Conservation (phyloP, 352 stramenopile genomes). For the Pythium aquatile region DNA sequence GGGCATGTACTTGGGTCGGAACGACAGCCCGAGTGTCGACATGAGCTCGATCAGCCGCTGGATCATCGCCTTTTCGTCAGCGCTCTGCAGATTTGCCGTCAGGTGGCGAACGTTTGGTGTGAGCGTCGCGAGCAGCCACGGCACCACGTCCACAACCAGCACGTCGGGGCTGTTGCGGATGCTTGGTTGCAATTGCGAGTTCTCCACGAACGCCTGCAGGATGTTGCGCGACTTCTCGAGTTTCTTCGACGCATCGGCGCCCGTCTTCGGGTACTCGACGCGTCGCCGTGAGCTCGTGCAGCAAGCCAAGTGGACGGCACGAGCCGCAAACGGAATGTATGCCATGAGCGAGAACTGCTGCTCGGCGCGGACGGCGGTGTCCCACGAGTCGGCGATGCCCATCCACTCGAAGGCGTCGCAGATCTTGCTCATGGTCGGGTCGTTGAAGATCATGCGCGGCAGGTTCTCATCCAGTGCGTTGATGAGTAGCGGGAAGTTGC, state of each 20-base stretch:
- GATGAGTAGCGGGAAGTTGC: slow-evolving; percentile 78
- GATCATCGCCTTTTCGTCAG: slow-evolving; percentile 69
- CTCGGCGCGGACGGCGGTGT: slow-evolving; percentile 50
- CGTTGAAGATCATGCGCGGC: slow-evolving; percentile 85
- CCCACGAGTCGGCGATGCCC: slow-evolving; percentile 72
- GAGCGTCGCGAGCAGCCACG: slow-evolving; percentile 65
- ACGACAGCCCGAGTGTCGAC: slow-evolving; percentile 74
- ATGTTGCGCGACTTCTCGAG: slow-evolving; percentile 67
- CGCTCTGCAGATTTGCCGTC: slow-evolving; percentile 53
- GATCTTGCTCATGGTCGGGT: slow-evolving; percentile 87
- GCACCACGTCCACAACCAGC: slow-evolving; percentile 73
- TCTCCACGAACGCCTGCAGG: slow-evolving; percentile 57
- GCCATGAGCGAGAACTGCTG: slow-evolving; percentile 71
- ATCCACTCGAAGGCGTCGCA: slow-evolving; percentile 84
- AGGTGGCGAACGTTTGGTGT: slow-evolving; percentile 61
- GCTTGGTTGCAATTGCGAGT: slow-evolving; percentile 55
- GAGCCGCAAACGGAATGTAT: slow-evolving; percentile 73
- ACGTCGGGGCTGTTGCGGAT: slow-evolving; percentile 56
- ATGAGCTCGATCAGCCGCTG: slow-evolving; percentile 73
- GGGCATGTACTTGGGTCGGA: slow-evolving; percentile 60
- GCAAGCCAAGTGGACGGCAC: slow-evolving; percentile 67
- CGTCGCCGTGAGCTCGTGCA: slow-evolving; percentile 70
- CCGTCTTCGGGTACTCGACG: slow-evolving; percentile 65
- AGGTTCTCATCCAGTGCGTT: slow-evolving; percentile 90
- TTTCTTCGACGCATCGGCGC: slow-evolving; percentile 58